Evolutionary conservation across 1,139 yeast species (phyloP), one percentile per base, ranked within the genome.

Genomic region (Debaryomyces udenii): DNA sequence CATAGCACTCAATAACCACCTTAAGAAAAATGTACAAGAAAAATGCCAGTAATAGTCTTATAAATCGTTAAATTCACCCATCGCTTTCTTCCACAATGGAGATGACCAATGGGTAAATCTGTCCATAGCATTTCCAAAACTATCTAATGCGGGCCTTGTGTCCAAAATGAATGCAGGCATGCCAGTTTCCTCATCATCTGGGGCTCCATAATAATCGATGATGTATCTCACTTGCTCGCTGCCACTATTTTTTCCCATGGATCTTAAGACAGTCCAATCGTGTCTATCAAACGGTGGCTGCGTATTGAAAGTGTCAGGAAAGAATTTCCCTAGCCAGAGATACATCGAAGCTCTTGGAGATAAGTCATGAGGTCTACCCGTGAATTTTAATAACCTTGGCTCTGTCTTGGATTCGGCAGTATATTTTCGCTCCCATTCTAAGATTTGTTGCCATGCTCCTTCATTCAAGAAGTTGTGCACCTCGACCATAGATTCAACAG

Each of bases 211-310:
- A 64, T 91, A 94, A 62, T 94, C 99, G 55, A 94, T 90, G 27
- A 94, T 96, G 55, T 94, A 94, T 48, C 99, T 78, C 17, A 62
- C 93, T 81, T 66, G 80, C 26, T 60, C 53, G 78, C 78, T 72
- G 3, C 70, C 74, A 30, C 64, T 47, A 62, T 50, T 74, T 14
- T 42, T 44, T 54, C 87, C 91, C 49, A 48, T 66, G 4, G 70
- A 74, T 52, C 99, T 76, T 53, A 91, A 73, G 6, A 94, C 96
- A 3, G 96, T 87, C 99, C 99, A 94, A 65, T 94, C 99, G 57
- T 94, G 99, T 62, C 99, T 81, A 63, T 94, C 99, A 57, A 94
- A 94, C 5, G 99, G 99, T 4, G 95, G 88, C 45, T 85, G 85
- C 1, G 83, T 68, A 46, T 81, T 86, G 66, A 81, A 91, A 11